Percentiles rank a stretch among this genome's conserved stretches.
phyloP scores from a whole-genome alignment of 2,329 filamentous ascomycete species.

The Hymenoscyphus salicellus region DNA sequence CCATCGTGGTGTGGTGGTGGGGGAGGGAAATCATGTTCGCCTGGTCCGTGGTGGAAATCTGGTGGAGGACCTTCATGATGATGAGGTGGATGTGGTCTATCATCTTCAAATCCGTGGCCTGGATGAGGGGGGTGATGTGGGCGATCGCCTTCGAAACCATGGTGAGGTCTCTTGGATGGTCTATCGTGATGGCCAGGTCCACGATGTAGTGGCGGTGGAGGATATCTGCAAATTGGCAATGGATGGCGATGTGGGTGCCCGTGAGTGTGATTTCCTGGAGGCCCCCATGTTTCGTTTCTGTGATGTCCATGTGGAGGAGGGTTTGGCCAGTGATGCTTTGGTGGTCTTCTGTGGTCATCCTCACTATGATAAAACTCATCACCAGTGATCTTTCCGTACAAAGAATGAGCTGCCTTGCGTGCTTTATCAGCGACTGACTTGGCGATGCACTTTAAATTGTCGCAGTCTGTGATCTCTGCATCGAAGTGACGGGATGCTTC shows the following conservation, averaged over 20 bases:
- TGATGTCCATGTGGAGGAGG: conserved; percentile 20
- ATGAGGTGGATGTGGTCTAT: not conserved
- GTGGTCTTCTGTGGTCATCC: conserved; percentile 11
- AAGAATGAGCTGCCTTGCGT: conserved; percentile 37
- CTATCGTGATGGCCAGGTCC: not conserved
- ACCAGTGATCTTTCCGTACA: conserved; percentile 35
- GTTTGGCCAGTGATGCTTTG: conserved; percentile 25
- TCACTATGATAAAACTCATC: conserved; percentile 20
- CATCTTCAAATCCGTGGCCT: conserved; percentile 3
- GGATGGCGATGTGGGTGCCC: conserved; percentile 24
- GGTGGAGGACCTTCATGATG: not conserved
- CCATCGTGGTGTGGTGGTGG: not conserved
- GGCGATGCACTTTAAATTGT: conserved; percentile 45
- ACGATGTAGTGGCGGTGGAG: conserved; percentile 19
- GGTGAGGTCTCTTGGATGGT: not conserved
- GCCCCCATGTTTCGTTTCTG: conserved; percentile 31
- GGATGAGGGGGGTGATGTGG: not conserved
- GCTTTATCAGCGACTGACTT: conserved; percentile 41
- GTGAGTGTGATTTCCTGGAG: conserved; percentile 26
- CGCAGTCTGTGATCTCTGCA: conserved; percentile 38
- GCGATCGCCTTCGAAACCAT: not conserved
- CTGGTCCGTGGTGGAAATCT: conserved; percentile 5
- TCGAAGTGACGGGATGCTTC: conserved; percentile 40
- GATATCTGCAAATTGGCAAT: conserved; percentile 33
- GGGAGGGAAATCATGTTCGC: conserved; percentile 1